A percentile compares a stretch with the other conserved stretches of the same genome.
Conservation (phyloP, 164 flowering plant genomes). For the Liquidambar formosana region DNA sequence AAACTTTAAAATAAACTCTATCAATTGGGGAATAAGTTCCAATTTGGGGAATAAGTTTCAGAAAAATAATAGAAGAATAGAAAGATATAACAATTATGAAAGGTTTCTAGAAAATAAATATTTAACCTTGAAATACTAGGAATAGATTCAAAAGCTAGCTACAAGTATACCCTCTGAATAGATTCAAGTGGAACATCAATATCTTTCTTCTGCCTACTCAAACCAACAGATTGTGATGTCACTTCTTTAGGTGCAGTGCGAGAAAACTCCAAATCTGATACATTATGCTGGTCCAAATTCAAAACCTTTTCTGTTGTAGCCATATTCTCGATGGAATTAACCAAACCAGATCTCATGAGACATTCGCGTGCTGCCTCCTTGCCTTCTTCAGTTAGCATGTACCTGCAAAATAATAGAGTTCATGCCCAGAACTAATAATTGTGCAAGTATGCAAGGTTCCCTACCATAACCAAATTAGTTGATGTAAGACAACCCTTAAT, state of each 20-base stretch:
- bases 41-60: too few species aligned
- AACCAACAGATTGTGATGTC: conserved; percentile 17
- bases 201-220: conserved; percentile 29
- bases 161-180: conserved; percentile 51
- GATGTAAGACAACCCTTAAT: too few species aligned
- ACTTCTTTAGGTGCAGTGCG: conserved; percentile 24
- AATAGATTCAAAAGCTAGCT: not conserved
- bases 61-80: not conserved
- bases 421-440: not conserved
- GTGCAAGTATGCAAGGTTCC: too few species aligned
- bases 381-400: conserved; percentile 87
- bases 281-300: conserved; percentile 14
- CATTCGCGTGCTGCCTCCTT: conserved; percentile 73
- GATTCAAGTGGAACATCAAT: conserved; percentile 47
- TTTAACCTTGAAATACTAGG: not conserved
- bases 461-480: too few species aligned
- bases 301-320: conserved; percentile 17
- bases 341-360: conserved; percentile 67
- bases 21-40: too few species aligned
- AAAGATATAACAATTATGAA: not conserved
- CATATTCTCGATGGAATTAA: conserved; percentile 31
- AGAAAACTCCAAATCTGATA: conserved; percentile 24
- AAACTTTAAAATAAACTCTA: not conserved
- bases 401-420: conserved; percentile 45
- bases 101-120: not conserved